Evolutionary conservation across 805 yeast genomes (phyloP).

Genomic region (Nakazawaea laoshanensis): DNA sequence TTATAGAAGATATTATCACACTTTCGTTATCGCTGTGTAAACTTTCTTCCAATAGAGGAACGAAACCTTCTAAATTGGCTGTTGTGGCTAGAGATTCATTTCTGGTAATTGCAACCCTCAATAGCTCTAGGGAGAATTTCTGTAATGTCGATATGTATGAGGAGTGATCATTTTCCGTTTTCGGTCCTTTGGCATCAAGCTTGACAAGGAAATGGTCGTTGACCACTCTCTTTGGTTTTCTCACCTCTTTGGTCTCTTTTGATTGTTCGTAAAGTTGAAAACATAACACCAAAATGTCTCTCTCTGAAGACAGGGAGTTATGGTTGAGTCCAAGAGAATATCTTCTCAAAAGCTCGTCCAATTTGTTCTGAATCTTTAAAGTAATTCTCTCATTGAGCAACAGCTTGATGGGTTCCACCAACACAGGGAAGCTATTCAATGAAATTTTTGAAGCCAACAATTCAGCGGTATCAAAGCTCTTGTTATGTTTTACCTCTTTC

Average conservation of each 20-base stretch:
- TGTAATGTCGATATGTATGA: constrained; percentile 56
- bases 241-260: constrained; percentile 17
- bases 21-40: constrained; percentile 58
- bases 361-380: constrained; percentile 59
- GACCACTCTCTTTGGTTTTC: constrained; percentile 22
- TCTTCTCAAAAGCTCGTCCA: constrained; percentile 73
- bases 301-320: constrained; percentile 49
- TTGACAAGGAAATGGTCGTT: constrained; percentile 72
- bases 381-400: constrained; percentile 57
- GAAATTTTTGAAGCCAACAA: constrained; percentile 58
- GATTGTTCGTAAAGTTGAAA: constrained; percentile 63
- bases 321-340: constrained; percentile 71
- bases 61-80: constrained; percentile 58
- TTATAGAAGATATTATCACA: constrained; percentile 60
- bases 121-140: constrained; percentile 66
- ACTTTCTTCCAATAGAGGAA: constrained; percentile 61
- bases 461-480: constrained; percentile 84
- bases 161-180: constrained; percentile 46
- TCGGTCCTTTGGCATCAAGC: constrained; percentile 48
- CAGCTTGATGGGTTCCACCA: constrained; percentile 64
- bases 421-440: constrained; percentile 42
- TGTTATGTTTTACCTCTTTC: constrained; percentile 85
- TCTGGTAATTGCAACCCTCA: constrained; percentile 62
- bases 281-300: constrained; percentile 60
- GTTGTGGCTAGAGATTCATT: constrained; percentile 52